Percentiles rank a stretch among this genome's conserved stretches.
Evolutionary conservation across 768 basidiomycete species (phyloP).

Genomic region (Hemileccinum impolitum): DNA sequence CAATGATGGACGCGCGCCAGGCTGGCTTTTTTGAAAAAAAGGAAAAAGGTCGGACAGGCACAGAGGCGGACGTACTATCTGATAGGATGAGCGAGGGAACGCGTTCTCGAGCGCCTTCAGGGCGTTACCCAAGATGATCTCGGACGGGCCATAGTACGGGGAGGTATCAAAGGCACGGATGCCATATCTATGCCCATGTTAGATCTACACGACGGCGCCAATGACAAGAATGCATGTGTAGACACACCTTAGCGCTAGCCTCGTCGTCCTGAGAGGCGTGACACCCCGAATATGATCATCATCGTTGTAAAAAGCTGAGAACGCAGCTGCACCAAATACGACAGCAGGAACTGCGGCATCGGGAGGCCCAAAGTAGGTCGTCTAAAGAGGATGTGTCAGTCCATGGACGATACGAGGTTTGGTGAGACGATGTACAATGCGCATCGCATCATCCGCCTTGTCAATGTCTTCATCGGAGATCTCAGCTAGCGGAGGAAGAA

Average conservation of each 20-base stretch:
- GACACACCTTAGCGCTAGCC: conserved; percentile 71
- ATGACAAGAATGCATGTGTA: neutral
- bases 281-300: conserved; percentile 54
- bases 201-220: neutral
- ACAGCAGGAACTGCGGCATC: conserved; percentile 40
- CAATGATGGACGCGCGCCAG: neutral
- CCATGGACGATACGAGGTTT: neutral
- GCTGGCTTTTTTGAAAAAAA: too few species aligned
- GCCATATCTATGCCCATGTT: conserved; percentile 57
- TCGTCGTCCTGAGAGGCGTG: conserved; percentile 60
- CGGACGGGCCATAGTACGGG: conserved; percentile 76
- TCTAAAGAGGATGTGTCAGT: conserved; percentile 23
- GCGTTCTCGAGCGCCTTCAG: conserved; percentile 56
- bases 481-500: conserved; percentile 36
- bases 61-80: conserved; percentile 45
- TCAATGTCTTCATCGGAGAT: conserved; percentile 44
- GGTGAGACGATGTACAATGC: conserved; percentile 31
- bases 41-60: neutral
- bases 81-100: conserved; percentile 77
- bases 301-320: conserved; percentile 65
- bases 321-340: conserved; percentile 69
- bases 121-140: conserved; percentile 68
- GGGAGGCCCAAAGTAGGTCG: conserved; percentile 28
- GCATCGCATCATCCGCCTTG: conserved; percentile 31
- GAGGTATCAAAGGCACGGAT: conserved; percentile 81